phyloP scores from a whole-genome alignment of 1,284 basidiomycete species.

The Tylopilus sp. region DNA sequence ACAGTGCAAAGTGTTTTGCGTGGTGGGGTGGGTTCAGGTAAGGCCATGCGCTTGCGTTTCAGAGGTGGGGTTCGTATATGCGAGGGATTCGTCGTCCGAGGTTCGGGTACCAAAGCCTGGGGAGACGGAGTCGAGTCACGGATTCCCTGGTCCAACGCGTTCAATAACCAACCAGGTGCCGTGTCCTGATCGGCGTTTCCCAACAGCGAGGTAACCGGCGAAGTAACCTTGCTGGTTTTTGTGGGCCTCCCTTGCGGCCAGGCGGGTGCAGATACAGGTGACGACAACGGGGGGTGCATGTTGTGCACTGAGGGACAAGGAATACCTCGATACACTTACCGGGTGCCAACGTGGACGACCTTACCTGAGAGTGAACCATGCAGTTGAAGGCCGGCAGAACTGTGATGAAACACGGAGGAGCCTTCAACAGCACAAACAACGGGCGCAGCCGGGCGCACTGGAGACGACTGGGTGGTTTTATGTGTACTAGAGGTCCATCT shows the following conservation, averaged over 20 bases:
- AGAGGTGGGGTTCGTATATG: constrained; percentile 19
- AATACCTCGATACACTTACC: constrained; percentile 20
- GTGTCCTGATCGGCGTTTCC: not conserved
- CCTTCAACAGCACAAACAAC: no score
- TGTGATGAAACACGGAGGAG: constrained; percentile 5
- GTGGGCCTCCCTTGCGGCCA: no score
- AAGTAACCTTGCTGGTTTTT: not conserved
- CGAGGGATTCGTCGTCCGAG: not conserved
- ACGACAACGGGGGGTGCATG: not conserved
- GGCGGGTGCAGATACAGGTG: not conserved
- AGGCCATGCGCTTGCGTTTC: constrained; percentile 12
- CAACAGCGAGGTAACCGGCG: no score
- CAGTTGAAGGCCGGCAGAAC: constrained; percentile 19
- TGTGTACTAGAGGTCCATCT: no score
- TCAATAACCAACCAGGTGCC: constrained; percentile 18
- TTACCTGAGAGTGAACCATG: constrained; percentile 26
- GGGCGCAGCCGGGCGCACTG: no score
- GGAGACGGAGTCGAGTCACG: not conserved
- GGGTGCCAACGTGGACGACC: constrained; percentile 4
- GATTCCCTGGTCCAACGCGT: constrained; percentile 11
- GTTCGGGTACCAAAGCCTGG: not conserved
- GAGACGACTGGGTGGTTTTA: no score
- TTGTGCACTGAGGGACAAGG: constrained; percentile 15
- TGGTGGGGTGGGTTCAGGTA: constrained; percentile 7
- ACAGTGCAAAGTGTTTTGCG: constrained; percentile 15